Conservation (phyloP, 2,329 filamentous ascomycete species). For the Fusarium illudens region DNA sequence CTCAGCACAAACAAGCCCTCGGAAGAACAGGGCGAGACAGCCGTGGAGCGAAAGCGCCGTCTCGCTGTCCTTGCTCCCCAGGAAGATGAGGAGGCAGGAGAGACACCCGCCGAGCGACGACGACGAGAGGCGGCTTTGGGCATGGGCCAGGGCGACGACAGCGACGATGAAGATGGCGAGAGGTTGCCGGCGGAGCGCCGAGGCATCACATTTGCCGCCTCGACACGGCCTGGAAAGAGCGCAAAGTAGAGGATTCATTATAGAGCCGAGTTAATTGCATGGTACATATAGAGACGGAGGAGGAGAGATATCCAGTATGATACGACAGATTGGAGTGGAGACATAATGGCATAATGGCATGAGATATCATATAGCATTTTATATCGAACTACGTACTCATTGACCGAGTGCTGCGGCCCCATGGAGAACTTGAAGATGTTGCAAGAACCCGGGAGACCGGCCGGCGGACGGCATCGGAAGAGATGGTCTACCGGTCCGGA, state of each 20-base stretch:
- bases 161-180: conserved; percentile 63
- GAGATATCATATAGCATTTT: conserved; percentile 19
- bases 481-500: neutral
- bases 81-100: conserved; percentile 57
- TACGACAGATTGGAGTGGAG: conserved; percentile 8
- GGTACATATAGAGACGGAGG: conserved; percentile 25
- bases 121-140: conserved; percentile 79
- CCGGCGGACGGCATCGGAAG: neutral
- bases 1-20: conserved; percentile 31
- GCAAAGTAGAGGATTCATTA: conserved; percentile 19
- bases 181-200: conserved; percentile 61
- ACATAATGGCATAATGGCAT: conserved; percentile 21
- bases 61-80: conserved; percentile 61
- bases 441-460: neutral
- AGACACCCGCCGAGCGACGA: conserved; percentile 78
- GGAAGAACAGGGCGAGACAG: conserved; percentile 64
- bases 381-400: conserved; percentile 2
- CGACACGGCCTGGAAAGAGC: conserved; percentile 32
- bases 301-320: conserved; percentile 29
- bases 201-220: conserved; percentile 70
- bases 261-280: conserved; percentile 29
- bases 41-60: conserved; percentile 73
- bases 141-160: conserved; percentile 55
- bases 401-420: neutral
- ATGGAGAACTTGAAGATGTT: neutral